These are phyloP conservation scores for Trypanosoma cruzi DNA, from an alignment of 208 protist genomes.

Conservation along the genomic window DNA sequence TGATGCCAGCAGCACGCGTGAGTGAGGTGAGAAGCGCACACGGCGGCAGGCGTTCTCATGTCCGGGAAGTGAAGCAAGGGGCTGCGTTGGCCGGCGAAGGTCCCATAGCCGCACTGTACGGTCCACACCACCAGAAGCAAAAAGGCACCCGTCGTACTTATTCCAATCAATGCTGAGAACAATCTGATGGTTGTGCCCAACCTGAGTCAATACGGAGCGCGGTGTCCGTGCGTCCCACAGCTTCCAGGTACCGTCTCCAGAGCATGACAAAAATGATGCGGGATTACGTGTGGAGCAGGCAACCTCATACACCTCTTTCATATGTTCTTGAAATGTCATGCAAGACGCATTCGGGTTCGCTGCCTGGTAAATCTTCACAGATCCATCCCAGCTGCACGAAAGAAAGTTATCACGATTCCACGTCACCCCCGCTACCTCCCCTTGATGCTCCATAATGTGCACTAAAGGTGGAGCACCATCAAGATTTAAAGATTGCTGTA, in stretches of 20 bases:
- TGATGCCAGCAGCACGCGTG: conserved; percentile 71
- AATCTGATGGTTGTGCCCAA: conserved; percentile 85
- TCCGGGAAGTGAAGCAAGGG: conserved; percentile 75
- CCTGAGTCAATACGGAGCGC: conserved; percentile 76
- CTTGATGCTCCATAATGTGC: conserved; percentile 78
- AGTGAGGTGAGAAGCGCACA: conserved; percentile 83
- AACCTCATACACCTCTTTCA: conserved; percentile 93
- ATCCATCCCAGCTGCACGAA: conserved; percentile 85
- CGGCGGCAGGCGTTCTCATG: conserved; percentile 90
- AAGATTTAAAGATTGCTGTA: conserved; percentile 69
- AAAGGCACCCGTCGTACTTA: conserved; percentile 89
- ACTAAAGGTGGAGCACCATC: conserved; percentile 74
- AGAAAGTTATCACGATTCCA: conserved; percentile 87
- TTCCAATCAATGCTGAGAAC: conserved; percentile 92
- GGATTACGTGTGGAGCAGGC: conserved; percentile 68
- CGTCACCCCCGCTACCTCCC: conserved; percentile 78
- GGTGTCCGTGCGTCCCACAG: conserved; percentile 83
- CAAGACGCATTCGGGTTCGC: conserved; percentile 55
- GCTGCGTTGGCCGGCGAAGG: conserved; percentile 68
- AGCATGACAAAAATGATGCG: conserved; percentile 85
- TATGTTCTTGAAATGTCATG: conserved; percentile 79
- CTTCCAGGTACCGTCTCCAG: conserved; percentile 91
- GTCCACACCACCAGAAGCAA: conserved; percentile 88
- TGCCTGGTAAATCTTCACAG: conserved; percentile 82
- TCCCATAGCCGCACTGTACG: conserved; percentile 89